These are phyloP conservation scores for Angophora floribunda DNA, from an alignment of 345 rosid genomes.

Conservation along the genomic window DNA sequence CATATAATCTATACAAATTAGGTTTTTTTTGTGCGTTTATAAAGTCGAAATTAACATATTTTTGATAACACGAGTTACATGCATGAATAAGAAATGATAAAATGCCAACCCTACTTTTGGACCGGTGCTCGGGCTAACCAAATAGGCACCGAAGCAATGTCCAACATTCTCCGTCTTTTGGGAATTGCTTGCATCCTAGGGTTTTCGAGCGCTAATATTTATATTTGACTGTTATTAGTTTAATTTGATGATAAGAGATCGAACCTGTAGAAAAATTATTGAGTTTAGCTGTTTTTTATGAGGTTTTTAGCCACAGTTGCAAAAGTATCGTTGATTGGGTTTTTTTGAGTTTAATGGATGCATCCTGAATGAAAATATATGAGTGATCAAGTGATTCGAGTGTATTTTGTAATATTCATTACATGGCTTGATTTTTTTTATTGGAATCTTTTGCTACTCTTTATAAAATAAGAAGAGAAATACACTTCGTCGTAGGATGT, in stretches of 20 bases:
- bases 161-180: not conserved
- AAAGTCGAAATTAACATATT: not conserved
- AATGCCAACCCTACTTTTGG: not conserved
- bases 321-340: not conserved
- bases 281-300: not conserved
- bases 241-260: not conserved
- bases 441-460: not conserved
- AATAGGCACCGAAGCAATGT: not conserved
- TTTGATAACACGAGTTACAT: not conserved
- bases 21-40: too few relatives aligned
- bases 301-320: not conserved
- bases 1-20: not conserved
- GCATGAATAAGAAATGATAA: too few relatives aligned
- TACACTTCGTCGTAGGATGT: fast-evolving
- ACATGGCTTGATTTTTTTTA: not conserved
- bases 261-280: not conserved
- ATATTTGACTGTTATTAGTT: not conserved
- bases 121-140: not conserved
- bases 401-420: too few relatives aligned
- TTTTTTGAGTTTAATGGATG: not conserved
- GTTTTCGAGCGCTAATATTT: fast-evolving
- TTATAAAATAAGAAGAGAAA: not conserved
- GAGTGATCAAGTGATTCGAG: too few relatives aligned
- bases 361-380: too few relatives aligned
- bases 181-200: not conserved